A percentile compares a stretch with the other conserved stretches of the same genome.
Conservation (phyloP, 2,329 filamentous ascomycete species). For the Aschersonia sp. region DNA sequence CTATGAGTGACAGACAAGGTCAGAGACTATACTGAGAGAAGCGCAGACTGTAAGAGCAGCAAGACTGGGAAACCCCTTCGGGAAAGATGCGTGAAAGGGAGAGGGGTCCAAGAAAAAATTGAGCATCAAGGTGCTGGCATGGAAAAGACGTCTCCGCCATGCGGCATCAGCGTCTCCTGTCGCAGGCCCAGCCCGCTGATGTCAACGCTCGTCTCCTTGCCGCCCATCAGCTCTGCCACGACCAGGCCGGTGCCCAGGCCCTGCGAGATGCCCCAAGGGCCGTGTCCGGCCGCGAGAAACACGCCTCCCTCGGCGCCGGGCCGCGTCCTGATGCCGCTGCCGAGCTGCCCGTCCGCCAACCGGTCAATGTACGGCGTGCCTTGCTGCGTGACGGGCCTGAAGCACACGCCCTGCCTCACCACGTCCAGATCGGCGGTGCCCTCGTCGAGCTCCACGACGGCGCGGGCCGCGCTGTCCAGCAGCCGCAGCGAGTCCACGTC, state of each 20-base stretch:
- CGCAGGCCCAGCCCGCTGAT: conserved; percentile 17
- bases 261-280: conserved; percentile 58
- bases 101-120: neutral
- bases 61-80: no score
- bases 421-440: conserved; percentile 37
- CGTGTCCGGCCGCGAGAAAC: conserved; percentile 58
- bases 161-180: neutral
- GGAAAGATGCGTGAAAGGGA: no score
- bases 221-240: conserved; percentile 54
- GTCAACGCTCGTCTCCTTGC: conserved; percentile 41
- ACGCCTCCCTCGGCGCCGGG: conserved; percentile 41
- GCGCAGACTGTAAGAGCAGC: no score
- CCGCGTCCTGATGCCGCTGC: conserved; percentile 26
- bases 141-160: neutral
- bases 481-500: conserved; percentile 23
- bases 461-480: conserved; percentile 31
- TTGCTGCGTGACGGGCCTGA: conserved; percentile 51
- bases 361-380: conserved; percentile 49
- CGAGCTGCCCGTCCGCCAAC: conserved; percentile 41
- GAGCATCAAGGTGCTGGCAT: neutral
- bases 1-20: no score
- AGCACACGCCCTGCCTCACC: conserved; percentile 53
- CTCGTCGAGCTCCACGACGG: conserved; percentile 29
- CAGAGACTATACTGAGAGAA: no score
- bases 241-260: conserved; percentile 55